Percentiles rank a stretch among this genome's conserved stretches.
These are phyloP conservation scores for Emergomyces africanus DNA, from an alignment of 2,329 filamentous ascomycete genomes.

Conservation along the genomic window DNA sequence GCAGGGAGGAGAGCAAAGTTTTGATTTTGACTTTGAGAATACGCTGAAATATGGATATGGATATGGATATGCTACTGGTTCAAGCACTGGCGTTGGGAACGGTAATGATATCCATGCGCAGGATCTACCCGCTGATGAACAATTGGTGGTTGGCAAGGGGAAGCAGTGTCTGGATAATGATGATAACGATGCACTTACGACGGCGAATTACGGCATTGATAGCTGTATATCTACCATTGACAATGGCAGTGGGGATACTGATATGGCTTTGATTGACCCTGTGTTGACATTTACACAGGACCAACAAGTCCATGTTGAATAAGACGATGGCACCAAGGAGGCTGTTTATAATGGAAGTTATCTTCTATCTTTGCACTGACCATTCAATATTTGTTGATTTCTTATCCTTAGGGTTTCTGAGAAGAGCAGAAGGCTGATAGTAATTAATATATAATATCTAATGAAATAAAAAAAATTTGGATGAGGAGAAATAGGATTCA, in stretches of 20 bases:
- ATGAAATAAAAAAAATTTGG: background rate
- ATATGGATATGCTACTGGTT: slow-evolving; percentile 9
- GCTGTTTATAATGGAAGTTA: background rate
- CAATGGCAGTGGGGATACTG: slow-evolving; percentile 11
- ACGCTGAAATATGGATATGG: slow-evolving; percentile 6
- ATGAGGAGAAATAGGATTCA: no score
- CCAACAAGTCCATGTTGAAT: background rate
- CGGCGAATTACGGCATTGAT: background rate
- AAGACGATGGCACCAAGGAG: background rate
- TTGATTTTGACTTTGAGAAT: slow-evolving; percentile 6
- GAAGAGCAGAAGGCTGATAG: background rate
- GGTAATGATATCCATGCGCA: background rate
- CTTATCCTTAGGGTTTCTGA: background rate
- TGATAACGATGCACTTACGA: background rate
- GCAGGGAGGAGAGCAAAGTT: slow-evolving; percentile 18
- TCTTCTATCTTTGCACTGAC: background rate
- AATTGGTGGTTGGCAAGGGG: background rate
- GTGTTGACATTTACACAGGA: slow-evolving; percentile 16
- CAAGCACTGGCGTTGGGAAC: background rate
- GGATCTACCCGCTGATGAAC: background rate
- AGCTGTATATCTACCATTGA: background rate
- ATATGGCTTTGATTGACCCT: slow-evolving; percentile 25
- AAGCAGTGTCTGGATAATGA: background rate
- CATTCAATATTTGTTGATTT: background rate
- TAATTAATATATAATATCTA: background rate